Percentiles rank a stretch among this genome's conserved stretches.
Evolutionary conservation across 148 eudicot genomes (phyloP).

Genomic region (Chenopodium suecicum): DNA sequence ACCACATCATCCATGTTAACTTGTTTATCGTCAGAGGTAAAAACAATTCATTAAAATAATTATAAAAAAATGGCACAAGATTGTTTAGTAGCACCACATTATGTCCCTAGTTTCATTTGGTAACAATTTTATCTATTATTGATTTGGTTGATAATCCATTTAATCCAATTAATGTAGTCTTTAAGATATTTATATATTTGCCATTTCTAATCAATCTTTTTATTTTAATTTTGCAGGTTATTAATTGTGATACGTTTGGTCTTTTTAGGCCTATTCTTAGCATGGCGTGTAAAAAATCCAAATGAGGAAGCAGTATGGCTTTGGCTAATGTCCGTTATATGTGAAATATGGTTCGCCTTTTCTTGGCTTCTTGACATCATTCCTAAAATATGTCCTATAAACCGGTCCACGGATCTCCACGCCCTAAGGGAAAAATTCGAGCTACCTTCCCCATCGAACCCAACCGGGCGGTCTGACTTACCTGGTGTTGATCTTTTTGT

Average conservation of each 20-base stretch:
- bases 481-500: conserved; percentile 85
- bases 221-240: conserved; percentile 33
- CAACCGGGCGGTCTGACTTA: conserved; percentile 79
- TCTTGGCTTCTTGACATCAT: conserved; percentile 87
- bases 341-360: conserved; percentile 83
- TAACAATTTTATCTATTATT: too few species aligned
- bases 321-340: conserved; percentile 73
- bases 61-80: too few species aligned
- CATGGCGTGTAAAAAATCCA: conserved; percentile 71
- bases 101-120: too few species aligned
- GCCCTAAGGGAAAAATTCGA: conserved; percentile 75
- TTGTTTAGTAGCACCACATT: too few species aligned
- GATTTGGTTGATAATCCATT: too few species aligned
- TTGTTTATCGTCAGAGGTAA: too few species aligned
- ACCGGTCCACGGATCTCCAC: conserved; percentile 56
- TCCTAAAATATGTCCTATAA: conserved; percentile 73
- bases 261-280: conserved; percentile 50
- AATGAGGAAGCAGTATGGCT: conserved; percentile 80
- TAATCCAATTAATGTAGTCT: not conserved
- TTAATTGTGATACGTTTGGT: conserved; percentile 47
- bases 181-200: not conserved
- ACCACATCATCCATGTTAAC: too few species aligned
- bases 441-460: conserved; percentile 64
- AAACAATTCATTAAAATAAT: too few species aligned
- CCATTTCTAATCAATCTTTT: not conserved